Conservation (phyloP, 1,284 basidiomycete species). For the Melampsora americana region DNA sequence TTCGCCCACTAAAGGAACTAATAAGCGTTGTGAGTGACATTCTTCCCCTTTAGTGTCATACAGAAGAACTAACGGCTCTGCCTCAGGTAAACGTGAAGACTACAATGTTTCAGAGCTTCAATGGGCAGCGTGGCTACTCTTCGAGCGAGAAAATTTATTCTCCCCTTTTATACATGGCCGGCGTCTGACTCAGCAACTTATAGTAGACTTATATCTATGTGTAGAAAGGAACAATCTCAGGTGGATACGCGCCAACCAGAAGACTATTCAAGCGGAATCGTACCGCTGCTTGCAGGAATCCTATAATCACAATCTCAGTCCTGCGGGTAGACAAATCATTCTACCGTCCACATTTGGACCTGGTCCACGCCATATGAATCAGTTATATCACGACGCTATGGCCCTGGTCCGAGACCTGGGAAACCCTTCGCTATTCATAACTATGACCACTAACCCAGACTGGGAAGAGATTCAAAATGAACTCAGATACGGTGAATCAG, state of each 20-base stretch:
- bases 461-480: neutral
- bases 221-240: neutral
- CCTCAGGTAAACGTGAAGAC: neutral
- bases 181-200: neutral
- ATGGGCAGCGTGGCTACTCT: neutral
- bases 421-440: neutral
- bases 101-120: neutral
- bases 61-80: too few species aligned
- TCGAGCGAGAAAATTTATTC: neutral
- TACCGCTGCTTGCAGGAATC: neutral
- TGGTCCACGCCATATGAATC: conserved; percentile 50
- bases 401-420: neutral
- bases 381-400: neutral
- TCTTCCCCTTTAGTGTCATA: too few species aligned
- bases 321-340: conserved; percentile 48
- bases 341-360: conserved; percentile 55
- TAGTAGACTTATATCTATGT: neutral
- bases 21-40: too few species aligned
- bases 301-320: conserved; percentile 12
- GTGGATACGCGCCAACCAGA: neutral
- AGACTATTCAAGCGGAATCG: neutral
- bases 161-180: neutral
- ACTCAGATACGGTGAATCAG: neutral
- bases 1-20: too few species aligned
- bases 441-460: neutral